A percentile compares a stretch with the other conserved stretches of the same genome.
These are phyloP conservation scores for Chlorella variabilis DNA, from an alignment of 163 green algal genomes.

Conservation along the genomic window DNA sequence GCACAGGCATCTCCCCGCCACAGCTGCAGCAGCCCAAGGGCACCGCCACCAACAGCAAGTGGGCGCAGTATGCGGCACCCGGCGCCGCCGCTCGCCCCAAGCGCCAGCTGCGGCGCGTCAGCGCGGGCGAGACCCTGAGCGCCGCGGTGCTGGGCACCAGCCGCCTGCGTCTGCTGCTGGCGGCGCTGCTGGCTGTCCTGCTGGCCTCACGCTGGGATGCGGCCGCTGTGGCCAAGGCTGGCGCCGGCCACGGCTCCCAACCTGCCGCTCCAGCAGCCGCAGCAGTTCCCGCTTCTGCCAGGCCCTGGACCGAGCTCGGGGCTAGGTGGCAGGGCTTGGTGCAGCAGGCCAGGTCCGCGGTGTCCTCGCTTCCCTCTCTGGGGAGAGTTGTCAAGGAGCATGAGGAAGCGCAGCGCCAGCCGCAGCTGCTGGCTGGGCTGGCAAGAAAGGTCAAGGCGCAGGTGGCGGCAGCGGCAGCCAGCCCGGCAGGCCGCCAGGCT, in stretches of 20 bases:
- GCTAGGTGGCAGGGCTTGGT: neutral
- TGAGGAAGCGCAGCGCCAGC: neutral
- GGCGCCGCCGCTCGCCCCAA: neutral
- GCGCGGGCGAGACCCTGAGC: constrained; percentile 23
- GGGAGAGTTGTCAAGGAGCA: neutral
- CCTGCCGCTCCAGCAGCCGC: too few species aligned
- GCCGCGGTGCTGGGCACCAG: constrained; percentile 23
- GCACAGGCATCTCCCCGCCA: neutral
- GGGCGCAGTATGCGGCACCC: constrained; percentile 9
- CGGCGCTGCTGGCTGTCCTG: constrained; percentile 30
- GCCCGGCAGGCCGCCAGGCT: too few species aligned
- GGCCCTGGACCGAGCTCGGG: neutral
- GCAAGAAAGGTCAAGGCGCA: too few species aligned
- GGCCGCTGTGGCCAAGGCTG: neutral
- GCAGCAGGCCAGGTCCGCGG: neutral
- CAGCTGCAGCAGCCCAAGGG: constrained; percentile 18
- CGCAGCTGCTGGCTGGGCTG: too few species aligned
- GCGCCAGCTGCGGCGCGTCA: neutral
- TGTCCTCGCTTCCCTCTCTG: neutral
- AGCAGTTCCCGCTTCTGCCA: neutral
- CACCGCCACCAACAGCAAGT: constrained; percentile 26
- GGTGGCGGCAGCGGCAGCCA: too few species aligned
- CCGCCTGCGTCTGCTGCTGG: constrained; percentile 24
- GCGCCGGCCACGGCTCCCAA: too few species aligned
- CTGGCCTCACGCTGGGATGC: constrained; percentile 21